Evolutionary conservation across 2,329 filamentous ascomycete genomes (phyloP).

Genomic region (Beauveria pseudobassiana): DNA sequence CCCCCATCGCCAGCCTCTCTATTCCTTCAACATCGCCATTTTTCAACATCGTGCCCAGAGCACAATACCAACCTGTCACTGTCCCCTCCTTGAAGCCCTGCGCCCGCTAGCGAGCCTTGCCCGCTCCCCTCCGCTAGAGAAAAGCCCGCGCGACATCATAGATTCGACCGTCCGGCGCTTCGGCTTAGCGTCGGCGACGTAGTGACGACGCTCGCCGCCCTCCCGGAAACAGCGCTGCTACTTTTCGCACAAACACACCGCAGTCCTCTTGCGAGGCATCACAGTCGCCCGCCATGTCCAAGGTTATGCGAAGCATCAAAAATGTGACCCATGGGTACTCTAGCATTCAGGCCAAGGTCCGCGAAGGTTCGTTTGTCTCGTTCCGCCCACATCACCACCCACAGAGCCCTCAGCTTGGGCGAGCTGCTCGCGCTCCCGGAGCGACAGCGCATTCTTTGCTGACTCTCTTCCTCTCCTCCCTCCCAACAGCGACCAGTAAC

Average conservation of each 20-base stretch:
- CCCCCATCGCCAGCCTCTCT: not conserved
- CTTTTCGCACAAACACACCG: not conserved
- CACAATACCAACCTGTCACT: not conserved
- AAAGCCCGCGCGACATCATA: constrained; percentile 6
- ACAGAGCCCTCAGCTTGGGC: not conserved
- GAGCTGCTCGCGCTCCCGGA: constrained; percentile 12
- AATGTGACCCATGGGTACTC: constrained; percentile 99
- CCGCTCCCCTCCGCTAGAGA: not conserved
- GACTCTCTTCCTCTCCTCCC: not conserved
- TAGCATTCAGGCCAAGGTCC: constrained; percentile 91
- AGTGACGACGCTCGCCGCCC: constrained; percentile 8
- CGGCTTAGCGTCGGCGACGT: constrained; percentile 11
- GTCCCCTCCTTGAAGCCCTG: not conserved
- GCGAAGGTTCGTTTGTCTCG: constrained; percentile 64
- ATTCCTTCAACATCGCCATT: not conserved
- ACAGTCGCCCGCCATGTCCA: constrained; percentile 63
- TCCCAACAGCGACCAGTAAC: constrained; percentile 81
- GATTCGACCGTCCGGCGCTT: constrained; percentile 4
- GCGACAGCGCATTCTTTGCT: constrained; percentile 10
- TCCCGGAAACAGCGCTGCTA: not conserved
- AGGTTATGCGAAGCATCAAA: constrained; percentile 94
- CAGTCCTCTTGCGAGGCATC: constrained; percentile 6
- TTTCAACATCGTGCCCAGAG: no score
- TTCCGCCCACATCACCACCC: not conserved
- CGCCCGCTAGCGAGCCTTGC: not conserved